phyloP scores from a whole-genome alignment of 257 asterid genomes.

The Solanum medicagineum region DNA sequence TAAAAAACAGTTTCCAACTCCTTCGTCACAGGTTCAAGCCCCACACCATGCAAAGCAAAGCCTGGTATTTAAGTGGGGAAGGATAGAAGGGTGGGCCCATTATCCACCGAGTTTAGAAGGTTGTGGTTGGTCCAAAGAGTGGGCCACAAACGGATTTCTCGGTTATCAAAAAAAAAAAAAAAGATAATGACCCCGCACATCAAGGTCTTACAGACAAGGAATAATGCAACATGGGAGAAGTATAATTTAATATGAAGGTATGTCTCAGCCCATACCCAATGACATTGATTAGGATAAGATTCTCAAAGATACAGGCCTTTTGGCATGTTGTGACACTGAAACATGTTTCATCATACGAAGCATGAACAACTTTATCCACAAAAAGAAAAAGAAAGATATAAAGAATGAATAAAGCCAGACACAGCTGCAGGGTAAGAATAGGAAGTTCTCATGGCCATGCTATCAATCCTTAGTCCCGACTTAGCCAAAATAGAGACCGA shows the following conservation, averaged over 20 bases:
- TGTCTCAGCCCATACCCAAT: conserved; percentile 53
- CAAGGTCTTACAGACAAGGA: conserved; percentile 19
- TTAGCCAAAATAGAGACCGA: not conserved
- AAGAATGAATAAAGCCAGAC: not conserved
- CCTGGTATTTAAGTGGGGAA: too few relatives aligned
- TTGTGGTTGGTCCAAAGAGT: too few relatives aligned
- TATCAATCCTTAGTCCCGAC: not conserved
- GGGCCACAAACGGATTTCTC: too few relatives aligned
- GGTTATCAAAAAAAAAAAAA: not conserved
- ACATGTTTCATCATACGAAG: conserved; percentile 20
- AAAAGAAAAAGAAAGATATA: not conserved
- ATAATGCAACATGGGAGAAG: conserved; percentile 13
- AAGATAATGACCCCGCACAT: not conserved
- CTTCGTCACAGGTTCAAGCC: too few relatives aligned
- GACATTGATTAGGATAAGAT: conserved; percentile 34
- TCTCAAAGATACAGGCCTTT: conserved; percentile 16
- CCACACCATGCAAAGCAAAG: too few relatives aligned
- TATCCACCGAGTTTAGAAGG: too few relatives aligned
- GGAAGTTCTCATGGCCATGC: not conserved
- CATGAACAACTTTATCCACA: conserved; percentile 7
- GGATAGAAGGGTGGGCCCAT: too few relatives aligned
- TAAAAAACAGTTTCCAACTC: too few relatives aligned
- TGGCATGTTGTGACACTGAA: not conserved
- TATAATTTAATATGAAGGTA: conserved; percentile 11
- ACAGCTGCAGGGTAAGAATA: not conserved